phyloP scores from a whole-genome alignment of 1,139 yeast genomes.

The Geotrichum aggregatum region DNA sequence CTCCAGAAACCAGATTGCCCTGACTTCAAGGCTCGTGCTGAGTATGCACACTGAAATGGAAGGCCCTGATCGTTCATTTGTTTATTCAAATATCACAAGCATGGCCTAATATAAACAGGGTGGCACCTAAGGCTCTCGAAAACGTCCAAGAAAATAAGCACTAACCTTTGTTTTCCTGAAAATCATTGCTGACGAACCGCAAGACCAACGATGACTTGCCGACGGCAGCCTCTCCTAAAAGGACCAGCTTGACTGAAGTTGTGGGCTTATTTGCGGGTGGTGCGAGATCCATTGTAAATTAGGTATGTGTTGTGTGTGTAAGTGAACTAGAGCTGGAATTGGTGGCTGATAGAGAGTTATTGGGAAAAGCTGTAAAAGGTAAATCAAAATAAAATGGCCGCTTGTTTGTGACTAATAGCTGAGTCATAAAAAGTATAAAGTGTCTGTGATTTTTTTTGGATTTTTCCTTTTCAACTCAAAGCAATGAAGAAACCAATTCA shows the following conservation, averaged over 20 bases:
- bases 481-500: conserved; percentile 1
- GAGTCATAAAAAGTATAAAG: background rate
- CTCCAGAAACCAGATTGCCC: background rate
- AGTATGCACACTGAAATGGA: no score
- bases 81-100: background rate
- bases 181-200: conserved; percentile 90
- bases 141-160: conserved; percentile 1
- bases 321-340: background rate
- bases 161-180: conserved; percentile 81
- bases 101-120: background rate
- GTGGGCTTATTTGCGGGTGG: conserved; percentile 41
- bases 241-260: conserved; percentile 80
- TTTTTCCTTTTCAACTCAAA: no score
- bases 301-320: conserved; percentile 3
- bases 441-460: background rate
- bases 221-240: conserved; percentile 96
- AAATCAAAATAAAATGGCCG: background rate
- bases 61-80: no score
- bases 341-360: background rate
- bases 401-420: background rate
- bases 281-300: conserved; percentile 3
- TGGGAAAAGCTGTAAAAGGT: background rate
- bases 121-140: background rate
- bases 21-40: no score
- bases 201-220: conserved; percentile 92